Conservation (phyloP, 805 yeast species). For the Lachancea waltii region DNA sequence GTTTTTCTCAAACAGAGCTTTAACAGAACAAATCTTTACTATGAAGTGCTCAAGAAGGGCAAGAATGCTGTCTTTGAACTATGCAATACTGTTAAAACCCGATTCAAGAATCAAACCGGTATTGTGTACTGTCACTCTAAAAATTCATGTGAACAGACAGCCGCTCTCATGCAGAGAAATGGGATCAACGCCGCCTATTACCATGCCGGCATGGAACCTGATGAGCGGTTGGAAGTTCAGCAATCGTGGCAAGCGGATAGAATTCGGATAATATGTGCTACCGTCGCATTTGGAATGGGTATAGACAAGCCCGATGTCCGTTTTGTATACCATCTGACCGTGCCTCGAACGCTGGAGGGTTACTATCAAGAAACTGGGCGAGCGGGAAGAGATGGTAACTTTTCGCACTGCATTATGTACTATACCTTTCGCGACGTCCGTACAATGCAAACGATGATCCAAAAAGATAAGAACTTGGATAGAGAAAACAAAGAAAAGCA, state of each 20-base stretch:
- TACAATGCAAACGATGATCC: constrained; percentile 67
- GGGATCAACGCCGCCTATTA: constrained; percentile 73
- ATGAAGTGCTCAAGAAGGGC: constrained; percentile 66
- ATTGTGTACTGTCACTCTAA: constrained; percentile 92
- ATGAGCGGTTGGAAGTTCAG: constrained; percentile 68
- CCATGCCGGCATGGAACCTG: constrained; percentile 92
- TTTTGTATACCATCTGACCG: constrained; percentile 78
- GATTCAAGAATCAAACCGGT: constrained; percentile 61
- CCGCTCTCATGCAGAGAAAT: constrained; percentile 47
- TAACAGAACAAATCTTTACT: constrained; percentile 78
- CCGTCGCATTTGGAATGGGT: constrained; percentile 99
- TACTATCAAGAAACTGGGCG: constrained; percentile 98
- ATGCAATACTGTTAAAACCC: constrained; percentile 43
- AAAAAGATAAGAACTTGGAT: constrained; percentile 63
- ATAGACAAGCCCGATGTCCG: constrained; percentile 95
- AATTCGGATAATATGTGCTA: constrained; percentile 83
- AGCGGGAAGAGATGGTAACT: constrained; percentile 92
- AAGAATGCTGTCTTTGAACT: constrained; percentile 52
- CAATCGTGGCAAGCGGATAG: constrained; percentile 69
- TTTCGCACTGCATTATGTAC: constrained; percentile 76
- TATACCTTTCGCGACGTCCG: constrained; percentile 78
- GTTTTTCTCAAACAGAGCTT: constrained; percentile 80
- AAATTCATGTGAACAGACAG: constrained; percentile 76
- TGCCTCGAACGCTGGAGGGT: constrained; percentile 90
- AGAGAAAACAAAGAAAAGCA: constrained; percentile 67